phyloP scores from a whole-genome alignment of 345 rosid genomes.

The Euphorbia peplus region DNA sequence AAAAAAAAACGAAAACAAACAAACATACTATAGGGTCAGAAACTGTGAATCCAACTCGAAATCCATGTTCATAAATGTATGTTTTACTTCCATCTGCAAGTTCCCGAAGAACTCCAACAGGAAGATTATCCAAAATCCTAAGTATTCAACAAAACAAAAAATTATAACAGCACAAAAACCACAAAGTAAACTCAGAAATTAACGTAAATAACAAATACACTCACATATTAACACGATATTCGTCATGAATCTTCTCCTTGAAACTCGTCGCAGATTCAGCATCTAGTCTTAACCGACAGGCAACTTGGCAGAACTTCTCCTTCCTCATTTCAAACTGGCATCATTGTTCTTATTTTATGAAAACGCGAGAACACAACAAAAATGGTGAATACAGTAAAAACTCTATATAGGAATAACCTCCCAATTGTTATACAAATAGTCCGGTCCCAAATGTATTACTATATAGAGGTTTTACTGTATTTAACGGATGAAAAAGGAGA shows the following conservation, averaged over 20 bases:
- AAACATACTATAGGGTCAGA: constrained; percentile 68
- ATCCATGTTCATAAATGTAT: constrained; percentile 84
- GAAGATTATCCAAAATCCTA: constrained; percentile 99
- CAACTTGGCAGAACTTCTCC: constrained; percentile 71
- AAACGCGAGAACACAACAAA: not conserved
- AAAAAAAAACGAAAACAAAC: not conserved
- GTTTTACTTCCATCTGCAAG: constrained; percentile 80
- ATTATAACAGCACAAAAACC: not conserved
- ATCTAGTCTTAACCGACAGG: constrained; percentile 53
- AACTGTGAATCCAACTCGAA: constrained; percentile 90
- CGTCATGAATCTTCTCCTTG: constrained; percentile 90
- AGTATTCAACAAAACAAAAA: constrained; percentile 11
- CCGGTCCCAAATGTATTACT: no score
- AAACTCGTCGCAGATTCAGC: constrained; percentile 72
- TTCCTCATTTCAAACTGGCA: constrained; percentile 85
- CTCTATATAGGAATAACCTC: no score
- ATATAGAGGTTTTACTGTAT: no score
- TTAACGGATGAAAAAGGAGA: constrained; percentile 6
- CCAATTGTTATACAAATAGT: no score
- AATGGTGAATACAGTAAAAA: no score
- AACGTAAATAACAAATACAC: constrained; percentile 19
- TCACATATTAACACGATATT: constrained; percentile 91
- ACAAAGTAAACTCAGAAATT: not conserved
- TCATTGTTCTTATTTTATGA: constrained; percentile 10
- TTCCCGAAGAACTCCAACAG: constrained; percentile 87